Evolutionary conservation across 179 eudicot genomes (phyloP).

Genomic region (Spinacia oleracea): DNA sequence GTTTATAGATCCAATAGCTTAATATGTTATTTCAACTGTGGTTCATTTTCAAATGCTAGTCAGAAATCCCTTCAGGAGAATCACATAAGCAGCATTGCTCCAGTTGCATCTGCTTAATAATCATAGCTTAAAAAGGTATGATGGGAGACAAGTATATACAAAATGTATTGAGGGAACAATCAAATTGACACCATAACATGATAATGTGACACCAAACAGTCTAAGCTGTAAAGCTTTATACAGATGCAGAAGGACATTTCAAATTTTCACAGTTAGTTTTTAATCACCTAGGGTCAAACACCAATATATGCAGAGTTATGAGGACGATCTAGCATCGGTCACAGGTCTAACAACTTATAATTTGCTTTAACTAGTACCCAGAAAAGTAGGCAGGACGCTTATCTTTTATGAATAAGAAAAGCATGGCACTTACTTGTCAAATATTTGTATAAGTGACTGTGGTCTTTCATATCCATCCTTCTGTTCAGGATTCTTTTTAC

Average conservation of each 20-base stretch:
- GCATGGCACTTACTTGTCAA: slow-evolving; percentile 47
- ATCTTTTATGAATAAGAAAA: not conserved
- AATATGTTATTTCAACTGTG: not conserved
- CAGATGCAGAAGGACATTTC: not conserved
- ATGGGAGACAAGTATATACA: not conserved
- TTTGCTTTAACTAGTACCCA: not conserved
- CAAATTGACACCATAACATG: not conserved
- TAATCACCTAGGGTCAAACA: not conserved
- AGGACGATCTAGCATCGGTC: not conserved
- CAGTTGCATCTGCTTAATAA: not conserved
- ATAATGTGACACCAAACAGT: not conserved
- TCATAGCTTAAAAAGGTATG: not conserved
- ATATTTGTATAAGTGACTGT: slow-evolving; percentile 49
- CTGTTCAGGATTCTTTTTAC: slow-evolving; percentile 44
- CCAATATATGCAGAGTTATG: not conserved
- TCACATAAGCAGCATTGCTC: not conserved
- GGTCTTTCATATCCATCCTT: slow-evolving; percentile 70
- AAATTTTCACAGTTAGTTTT: not conserved
- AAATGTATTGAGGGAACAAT: not conserved
- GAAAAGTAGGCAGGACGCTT: not conserved
- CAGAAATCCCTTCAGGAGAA: not conserved
- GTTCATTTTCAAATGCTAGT: not conserved
- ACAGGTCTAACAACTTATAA: not conserved
- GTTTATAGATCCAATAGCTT: not conserved
- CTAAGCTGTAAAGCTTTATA: not conserved